Evolutionary conservation across 495 filamentous ascomycete species (phyloP).

Genomic region (Podospora australis): DNA sequence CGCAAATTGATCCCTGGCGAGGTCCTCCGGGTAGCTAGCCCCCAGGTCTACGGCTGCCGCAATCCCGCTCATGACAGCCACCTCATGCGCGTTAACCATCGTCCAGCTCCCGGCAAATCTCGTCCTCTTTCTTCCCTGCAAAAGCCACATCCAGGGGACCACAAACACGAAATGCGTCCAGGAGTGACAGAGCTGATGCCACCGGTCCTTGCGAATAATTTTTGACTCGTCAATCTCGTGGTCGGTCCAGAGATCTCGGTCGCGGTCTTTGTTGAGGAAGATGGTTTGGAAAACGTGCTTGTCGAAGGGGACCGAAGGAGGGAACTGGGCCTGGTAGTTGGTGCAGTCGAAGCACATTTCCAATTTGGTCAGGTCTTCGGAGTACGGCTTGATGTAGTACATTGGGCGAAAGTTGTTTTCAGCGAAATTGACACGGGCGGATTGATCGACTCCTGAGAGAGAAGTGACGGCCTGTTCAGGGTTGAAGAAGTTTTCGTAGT

Average conservation of each 20-base stretch:
- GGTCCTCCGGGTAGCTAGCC: constrained; percentile 58
- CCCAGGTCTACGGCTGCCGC: constrained; percentile 74
- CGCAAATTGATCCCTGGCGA: constrained; percentile 26
- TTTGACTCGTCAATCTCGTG: constrained; percentile 62
- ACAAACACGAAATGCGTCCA: constrained; percentile 77
- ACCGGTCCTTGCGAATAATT: constrained; percentile 70
- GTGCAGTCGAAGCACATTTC: constrained; percentile 87
- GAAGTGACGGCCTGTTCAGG: constrained; percentile 24
- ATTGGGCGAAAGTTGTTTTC: constrained; percentile 56
- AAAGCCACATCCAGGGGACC: constrained; percentile 71
- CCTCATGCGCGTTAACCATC: constrained; percentile 79
- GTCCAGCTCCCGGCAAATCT: constrained; percentile 72
- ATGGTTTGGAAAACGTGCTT: constrained; percentile 79
- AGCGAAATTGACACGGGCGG: constrained; percentile 24
- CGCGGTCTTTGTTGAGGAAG: constrained; percentile 62
- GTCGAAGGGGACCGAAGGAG: constrained; percentile 28
- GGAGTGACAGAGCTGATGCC: constrained; percentile 78
- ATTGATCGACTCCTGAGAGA: constrained; percentile 25
- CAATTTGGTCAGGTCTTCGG: constrained; percentile 57
- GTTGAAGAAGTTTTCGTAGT: constrained; percentile 68
- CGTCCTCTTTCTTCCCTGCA: constrained; percentile 65
- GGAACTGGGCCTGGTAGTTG: constrained; percentile 80
- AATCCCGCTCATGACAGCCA: constrained; percentile 70
- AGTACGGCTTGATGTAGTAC: constrained; percentile 73
- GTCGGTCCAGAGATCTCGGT: constrained; percentile 61